These are phyloP conservation scores for Blumeria graminis DNA, from an alignment of 2,329 filamentous ascomycete species.

Conservation along the genomic window DNA sequence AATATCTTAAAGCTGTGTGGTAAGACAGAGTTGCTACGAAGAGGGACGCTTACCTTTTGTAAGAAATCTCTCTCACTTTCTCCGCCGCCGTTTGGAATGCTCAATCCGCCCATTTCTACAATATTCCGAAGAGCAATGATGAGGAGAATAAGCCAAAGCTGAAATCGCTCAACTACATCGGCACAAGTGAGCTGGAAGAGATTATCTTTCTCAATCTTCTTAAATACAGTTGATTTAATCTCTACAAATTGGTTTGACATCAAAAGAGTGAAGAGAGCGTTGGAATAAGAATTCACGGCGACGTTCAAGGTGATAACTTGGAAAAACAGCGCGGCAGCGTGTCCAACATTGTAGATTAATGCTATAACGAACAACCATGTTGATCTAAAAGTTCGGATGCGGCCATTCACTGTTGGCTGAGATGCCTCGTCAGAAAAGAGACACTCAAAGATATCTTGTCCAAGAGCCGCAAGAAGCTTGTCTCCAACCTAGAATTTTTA, in stretches of 20 bases:
- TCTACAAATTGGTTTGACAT: constrained; percentile 98
- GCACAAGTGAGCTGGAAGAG: constrained; percentile 90
- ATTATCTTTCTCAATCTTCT: constrained; percentile 96
- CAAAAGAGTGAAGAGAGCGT: constrained; percentile 72
- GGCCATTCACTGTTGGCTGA: constrained; percentile 64
- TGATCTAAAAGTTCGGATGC: constrained; percentile 73
- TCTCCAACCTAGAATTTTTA: constrained; percentile 68
- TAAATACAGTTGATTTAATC: constrained; percentile 96
- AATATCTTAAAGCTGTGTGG: constrained; percentile 80
- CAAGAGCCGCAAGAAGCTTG: constrained; percentile 68
- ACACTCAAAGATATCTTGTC: constrained; percentile 90
- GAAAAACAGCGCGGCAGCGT: constrained; percentile 77
- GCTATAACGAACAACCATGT: constrained; percentile 80
- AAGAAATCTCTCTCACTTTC: constrained; percentile 18
- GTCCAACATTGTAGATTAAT: constrained; percentile 65
- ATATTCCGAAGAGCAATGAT: constrained; percentile 94
- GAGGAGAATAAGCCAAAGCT: constrained; percentile 88
- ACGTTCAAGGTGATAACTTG: constrained; percentile 96
- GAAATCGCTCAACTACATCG: constrained; percentile 89
- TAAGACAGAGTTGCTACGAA: constrained; percentile 49
- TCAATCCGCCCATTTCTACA: constrained; percentile 78
- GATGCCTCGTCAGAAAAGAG: constrained; percentile 83
- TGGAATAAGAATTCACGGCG: constrained; percentile 95
- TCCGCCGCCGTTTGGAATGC: constrained; percentile 20
- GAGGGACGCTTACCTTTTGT: constrained; percentile 30